Evolutionary conservation across 2,329 filamentous ascomycete genomes (phyloP).

Genomic region (Phialemonium atrogriseum): DNA sequence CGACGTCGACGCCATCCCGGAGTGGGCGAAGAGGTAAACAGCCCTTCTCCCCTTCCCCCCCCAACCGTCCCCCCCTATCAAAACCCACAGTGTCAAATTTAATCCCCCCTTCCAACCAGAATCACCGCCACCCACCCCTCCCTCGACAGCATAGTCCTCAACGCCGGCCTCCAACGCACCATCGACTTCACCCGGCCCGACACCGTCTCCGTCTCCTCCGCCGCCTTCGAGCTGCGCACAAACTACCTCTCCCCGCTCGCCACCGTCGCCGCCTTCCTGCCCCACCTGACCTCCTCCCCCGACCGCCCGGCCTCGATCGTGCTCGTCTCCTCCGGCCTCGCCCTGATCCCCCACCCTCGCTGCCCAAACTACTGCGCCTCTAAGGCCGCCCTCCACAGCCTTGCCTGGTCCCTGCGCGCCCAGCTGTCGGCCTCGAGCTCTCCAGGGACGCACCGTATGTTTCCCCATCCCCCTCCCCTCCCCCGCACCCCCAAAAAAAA

Average conservation of each 20-base stretch:
- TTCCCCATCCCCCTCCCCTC: too few relatives aligned
- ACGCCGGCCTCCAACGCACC: slow-evolving; percentile 44
- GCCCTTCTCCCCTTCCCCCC: not conserved
- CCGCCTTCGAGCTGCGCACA: slow-evolving; percentile 19
- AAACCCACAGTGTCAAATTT: not conserved
- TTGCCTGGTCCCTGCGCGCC: slow-evolving; percentile 17
- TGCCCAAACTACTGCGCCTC: slow-evolving; percentile 44
- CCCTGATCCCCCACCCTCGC: slow-evolving; percentile 35
- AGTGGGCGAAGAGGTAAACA: slow-evolving; percentile 29
- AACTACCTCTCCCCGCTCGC: slow-evolving; percentile 15
- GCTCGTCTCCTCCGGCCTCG: slow-evolving; percentile 22
- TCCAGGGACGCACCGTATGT: slow-evolving; percentile 21
- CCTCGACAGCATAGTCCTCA: slow-evolving; percentile 49
- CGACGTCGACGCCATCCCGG: slow-evolving; percentile 29
- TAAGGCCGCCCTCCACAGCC: slow-evolving; percentile 41
- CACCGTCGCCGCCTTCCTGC: slow-evolving; percentile 11
- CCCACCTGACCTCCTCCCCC: slow-evolving; percentile 26
- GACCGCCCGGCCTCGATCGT: slow-evolving; percentile 9
- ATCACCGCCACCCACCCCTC: slow-evolving; percentile 31
- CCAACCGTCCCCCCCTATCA: not conserved
- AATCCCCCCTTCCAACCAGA: slow-evolving; percentile 11
- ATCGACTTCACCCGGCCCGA: slow-evolving; percentile 36
- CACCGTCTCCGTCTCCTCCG: slow-evolving; percentile 21
- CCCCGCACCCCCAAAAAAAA: too few relatives aligned
- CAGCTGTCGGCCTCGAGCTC: slow-evolving; percentile 33